A percentile compares a stretch with the other conserved stretches of the same genome.
These are phyloP conservation scores for Digitaria exilis DNA, from an alignment of 202 grass and related monocot species.

Conservation along the genomic window DNA sequence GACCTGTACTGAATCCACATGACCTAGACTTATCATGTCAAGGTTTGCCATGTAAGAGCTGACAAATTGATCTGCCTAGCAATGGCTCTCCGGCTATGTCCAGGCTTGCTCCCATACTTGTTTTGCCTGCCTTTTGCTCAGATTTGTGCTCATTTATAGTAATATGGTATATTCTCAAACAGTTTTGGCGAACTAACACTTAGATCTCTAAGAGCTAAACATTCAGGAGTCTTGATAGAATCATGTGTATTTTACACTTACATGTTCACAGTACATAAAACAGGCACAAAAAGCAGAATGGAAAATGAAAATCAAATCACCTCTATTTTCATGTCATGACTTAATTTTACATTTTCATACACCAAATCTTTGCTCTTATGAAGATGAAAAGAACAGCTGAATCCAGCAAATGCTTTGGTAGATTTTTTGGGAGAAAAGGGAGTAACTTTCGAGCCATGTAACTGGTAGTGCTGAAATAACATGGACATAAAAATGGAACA, in stretches of 20 bases:
- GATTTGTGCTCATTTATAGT: neutral
- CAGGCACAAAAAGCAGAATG: neutral
- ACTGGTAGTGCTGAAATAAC: neutral
- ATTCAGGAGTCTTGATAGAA: neutral
- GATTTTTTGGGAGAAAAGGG: neutral
- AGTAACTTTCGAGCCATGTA: neutral
- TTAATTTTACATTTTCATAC: neutral
- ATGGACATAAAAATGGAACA: neutral
- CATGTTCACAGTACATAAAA: conserved; percentile 3
- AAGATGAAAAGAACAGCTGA: neutral
- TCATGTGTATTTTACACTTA: neutral
- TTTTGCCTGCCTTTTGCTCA: neutral
- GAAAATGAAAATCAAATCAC: neutral
- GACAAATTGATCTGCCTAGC: neutral
- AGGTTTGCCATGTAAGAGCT: neutral
- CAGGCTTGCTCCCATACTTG: neutral
- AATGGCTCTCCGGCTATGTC: neutral
- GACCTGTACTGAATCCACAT: neutral
- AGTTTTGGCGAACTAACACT: neutral
- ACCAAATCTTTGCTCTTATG: neutral
- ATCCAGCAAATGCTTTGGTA: neutral
- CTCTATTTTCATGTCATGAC: neutral
- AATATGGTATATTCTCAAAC: conserved; percentile 7
- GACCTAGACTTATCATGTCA: neutral
- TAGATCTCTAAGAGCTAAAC: neutral